A percentile compares a stretch with the other conserved stretches of the same genome.
phyloP scores from a whole-genome alignment of 768 basidiomycete species.

The Mrakia gelida region DNA sequence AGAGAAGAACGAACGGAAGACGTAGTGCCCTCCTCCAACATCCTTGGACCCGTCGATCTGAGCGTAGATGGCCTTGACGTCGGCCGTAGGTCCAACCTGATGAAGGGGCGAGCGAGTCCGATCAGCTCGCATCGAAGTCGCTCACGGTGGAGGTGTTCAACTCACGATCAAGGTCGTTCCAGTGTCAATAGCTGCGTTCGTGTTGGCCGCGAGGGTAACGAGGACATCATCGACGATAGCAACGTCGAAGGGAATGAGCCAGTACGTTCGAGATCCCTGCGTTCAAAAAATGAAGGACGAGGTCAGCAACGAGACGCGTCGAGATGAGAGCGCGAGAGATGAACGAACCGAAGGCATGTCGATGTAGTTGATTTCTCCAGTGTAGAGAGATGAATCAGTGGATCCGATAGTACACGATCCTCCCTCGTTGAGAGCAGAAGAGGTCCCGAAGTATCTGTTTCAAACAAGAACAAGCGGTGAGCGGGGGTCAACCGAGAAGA shows the following conservation, averaged over 20 bases:
- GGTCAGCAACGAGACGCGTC: neutral
- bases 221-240: constrained; percentile 39
- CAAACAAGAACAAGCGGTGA: neutral
- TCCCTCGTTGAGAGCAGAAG: neutral
- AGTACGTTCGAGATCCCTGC: constrained; percentile 20
- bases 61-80: constrained; percentile 43
- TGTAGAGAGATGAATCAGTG: constrained; percentile 7
- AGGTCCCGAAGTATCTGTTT: constrained; percentile 3
- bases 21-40: constrained; percentile 41
- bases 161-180: constrained; percentile 44
- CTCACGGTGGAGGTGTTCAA: neutral
- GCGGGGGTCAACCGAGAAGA: neutral
- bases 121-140: neutral
- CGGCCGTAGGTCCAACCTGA: constrained; percentile 38
- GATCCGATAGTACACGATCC: constrained; percentile 13
- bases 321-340: neutral
- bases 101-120: neutral
- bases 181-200: constrained; percentile 36
- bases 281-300: neutral
- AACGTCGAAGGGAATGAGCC: constrained; percentile 9
- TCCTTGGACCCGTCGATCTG: constrained; percentile 41
- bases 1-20: constrained; percentile 42
- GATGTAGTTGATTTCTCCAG: constrained; percentile 15
- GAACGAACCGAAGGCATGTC: constrained; percentile 5
- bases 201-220: constrained; percentile 37